Percentiles rank a stretch among this genome's conserved stretches.
Evolutionary conservation across 768 basidiomycete species (phyloP).

Genomic region (Pleurotus cornucopiae): DNA sequence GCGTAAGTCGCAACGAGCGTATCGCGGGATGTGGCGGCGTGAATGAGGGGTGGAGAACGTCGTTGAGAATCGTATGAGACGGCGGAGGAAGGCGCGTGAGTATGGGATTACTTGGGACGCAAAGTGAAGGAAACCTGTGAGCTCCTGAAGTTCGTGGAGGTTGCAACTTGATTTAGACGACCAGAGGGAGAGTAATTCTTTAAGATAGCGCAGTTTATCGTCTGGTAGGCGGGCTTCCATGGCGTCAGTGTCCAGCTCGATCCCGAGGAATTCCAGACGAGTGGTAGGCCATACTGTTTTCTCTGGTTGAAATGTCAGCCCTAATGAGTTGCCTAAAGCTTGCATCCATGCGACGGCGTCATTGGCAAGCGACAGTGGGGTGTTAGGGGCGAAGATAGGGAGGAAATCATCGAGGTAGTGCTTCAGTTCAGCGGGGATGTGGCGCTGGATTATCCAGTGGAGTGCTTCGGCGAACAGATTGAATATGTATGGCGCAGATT

Average conservation of each 20-base stretch:
- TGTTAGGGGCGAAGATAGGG: conserved; percentile 15
- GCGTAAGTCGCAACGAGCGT: conserved; percentile 17
- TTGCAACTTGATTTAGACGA: neutral
- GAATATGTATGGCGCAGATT: conserved; percentile 15
- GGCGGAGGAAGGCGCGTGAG: conserved; percentile 9
- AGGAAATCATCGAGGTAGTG: conserved; percentile 36
- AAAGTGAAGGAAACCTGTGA: conserved; percentile 15
- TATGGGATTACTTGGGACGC: conserved; percentile 12
- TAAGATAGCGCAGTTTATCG: conserved; percentile 24
- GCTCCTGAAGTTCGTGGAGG: conserved; percentile 10
- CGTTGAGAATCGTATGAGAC: conserved; percentile 22
- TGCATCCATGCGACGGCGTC: conserved; percentile 25
- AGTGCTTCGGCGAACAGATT: too few relatives aligned
- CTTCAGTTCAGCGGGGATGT: conserved; percentile 24
- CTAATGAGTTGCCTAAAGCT: conserved; percentile 20
- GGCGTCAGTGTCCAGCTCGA: neutral
- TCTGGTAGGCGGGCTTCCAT: conserved; percentile 30
- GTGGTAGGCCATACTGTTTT: conserved; percentile 23
- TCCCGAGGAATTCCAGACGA: neutral
- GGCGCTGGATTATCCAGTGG: conserved; percentile 6
- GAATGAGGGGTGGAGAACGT: conserved; percentile 19
- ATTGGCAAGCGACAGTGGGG: neutral
- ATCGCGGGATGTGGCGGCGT: conserved; percentile 17
- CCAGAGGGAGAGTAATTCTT: conserved; percentile 20
- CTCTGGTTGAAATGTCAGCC: conserved; percentile 22